Conservation (phyloP, 2,329 filamentous ascomycete genomes). For the Aspergillus caelatus region DNA sequence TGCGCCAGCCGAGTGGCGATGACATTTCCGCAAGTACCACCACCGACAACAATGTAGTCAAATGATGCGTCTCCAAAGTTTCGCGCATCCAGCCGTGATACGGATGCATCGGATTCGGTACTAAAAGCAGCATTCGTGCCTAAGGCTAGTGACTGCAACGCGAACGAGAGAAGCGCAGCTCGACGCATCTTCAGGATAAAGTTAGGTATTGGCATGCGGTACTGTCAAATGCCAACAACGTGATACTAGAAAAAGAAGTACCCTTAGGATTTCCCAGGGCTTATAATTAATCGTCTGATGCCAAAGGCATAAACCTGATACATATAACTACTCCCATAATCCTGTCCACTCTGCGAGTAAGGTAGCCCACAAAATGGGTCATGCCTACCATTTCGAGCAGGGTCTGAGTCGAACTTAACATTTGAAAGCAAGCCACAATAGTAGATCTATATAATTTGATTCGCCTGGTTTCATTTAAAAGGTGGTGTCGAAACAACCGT, state of each 20-base stretch:
- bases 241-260: neutral
- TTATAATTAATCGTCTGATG: too few relatives aligned
- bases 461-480: neutral
- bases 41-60: constrained; percentile 35
- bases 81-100: neutral
- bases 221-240: neutral
- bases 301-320: too few relatives aligned
- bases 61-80: constrained; percentile 10
- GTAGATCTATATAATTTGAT: neutral
- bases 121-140: neutral
- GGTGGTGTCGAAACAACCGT: neutral
- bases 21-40: constrained; percentile 30
- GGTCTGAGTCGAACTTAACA: neutral
- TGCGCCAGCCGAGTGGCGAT: constrained; percentile 32
- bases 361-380: neutral
- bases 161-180: neutral
- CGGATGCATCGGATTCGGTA: neutral
- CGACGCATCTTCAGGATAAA: neutral
- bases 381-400: neutral
- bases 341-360: neutral
- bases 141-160: neutral
- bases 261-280: neutral
- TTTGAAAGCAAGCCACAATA: neutral
- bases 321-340: neutral
- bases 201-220: neutral